Evolutionary conservation across 345 rosid species (phyloP).

Genomic region (Rhodamnia rubescens): DNA sequence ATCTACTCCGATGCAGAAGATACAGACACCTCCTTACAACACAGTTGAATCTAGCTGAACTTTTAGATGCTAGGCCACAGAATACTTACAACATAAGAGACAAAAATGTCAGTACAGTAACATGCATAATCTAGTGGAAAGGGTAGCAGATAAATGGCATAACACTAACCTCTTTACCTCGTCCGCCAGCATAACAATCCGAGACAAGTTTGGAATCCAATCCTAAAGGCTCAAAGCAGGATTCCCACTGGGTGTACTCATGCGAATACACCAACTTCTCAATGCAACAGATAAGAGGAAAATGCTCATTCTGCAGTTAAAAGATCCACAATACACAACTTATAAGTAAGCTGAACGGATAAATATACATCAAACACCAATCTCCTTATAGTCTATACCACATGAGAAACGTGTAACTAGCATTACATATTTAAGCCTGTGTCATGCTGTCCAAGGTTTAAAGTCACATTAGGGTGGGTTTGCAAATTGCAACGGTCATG

Average conservation of each 20-base stretch:
- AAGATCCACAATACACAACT: not conserved
- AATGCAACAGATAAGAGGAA: conserved; percentile 59
- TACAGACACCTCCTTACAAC: not conserved
- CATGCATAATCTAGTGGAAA: not conserved
- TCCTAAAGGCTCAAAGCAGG: conserved; percentile 54
- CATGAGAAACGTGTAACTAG: not conserved
- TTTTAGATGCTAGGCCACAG: not conserved
- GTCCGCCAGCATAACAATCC: conserved; percentile 55
- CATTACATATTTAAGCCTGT: not conserved
- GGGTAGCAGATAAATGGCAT: not conserved
- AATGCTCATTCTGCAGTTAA: conserved; percentile 57
- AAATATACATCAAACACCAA: not conserved
- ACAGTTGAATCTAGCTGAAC: not conserved
- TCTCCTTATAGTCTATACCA: not conserved
- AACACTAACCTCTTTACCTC: conserved; percentile 46
- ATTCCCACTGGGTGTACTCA: conserved; percentile 51
- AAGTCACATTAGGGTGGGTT: not conserved
- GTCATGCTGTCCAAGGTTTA: not conserved
- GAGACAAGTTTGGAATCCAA: conserved; percentile 41
- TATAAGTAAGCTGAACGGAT: not conserved
- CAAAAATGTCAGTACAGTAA: not conserved
- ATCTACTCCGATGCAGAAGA: not conserved
- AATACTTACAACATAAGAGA: not conserved
- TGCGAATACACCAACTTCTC: conserved; percentile 51
- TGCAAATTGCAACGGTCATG: not conserved